Evolutionary conservation across 73 alveolate genomes (phyloP), one percentile per base, ranked within the genome.

Genomic region (Breviolum minutum): DNA sequence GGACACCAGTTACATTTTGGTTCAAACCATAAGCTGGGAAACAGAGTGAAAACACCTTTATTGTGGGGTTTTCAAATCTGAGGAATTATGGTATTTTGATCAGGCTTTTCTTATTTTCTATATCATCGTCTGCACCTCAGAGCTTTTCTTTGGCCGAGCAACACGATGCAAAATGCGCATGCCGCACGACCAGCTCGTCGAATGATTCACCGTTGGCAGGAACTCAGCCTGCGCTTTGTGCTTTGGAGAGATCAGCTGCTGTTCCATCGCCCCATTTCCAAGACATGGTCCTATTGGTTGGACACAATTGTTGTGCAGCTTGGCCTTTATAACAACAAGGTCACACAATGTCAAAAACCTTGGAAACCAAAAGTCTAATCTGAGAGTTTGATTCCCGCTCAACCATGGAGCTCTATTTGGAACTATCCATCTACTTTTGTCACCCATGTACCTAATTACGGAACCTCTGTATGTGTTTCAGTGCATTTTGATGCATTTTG

Each of bases 221-320:
- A 92, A 73, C 87, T 92, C 79, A 63, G 66, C 29, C 32, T 92
- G 54, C 98, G 98, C n/a, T 92, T 92, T 54, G 90, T 68, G 20
- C 68, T 92, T 66, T 92, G 98, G 98, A 63, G 70, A 48, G 91
- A 92, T 17, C 79, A 61, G 80, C 87, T 92, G 80, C 91, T 92
- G 11, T 74, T 92, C 19, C 66, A 68, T 70, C 98, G 98, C 2
- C 98, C 98, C 22, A 27, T n/a, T 66, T 74, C 81, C 70, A 73
- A 76, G 68, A 92, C 98, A 7, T 92, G 98, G 98, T 27, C 98
- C 60, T 92, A 76, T n/a, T 92, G 98, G 98, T 66, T 92, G 81
- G 98, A 92, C 80, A 62, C 90, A 24, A 60, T 92, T 64, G 84
- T 92, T 61, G 98, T 92, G 98, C 81, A 10, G 24, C 98, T 29